Conservation (phyloP, 1,139 yeast species). For the Pichia sp. region DNA sequence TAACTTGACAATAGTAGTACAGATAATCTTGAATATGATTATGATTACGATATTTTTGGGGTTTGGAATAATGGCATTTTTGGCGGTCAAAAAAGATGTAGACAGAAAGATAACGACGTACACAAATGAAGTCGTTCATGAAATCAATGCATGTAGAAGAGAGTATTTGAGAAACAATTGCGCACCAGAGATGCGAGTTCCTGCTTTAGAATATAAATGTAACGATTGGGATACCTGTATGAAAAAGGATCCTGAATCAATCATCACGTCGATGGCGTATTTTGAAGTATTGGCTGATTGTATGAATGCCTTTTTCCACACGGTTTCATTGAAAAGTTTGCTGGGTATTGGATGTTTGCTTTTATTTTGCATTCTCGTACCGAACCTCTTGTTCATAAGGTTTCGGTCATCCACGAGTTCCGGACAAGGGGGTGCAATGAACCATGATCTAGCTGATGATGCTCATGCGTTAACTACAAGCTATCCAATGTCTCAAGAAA, state of each 20-base stretch:
- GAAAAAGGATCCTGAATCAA: slow-evolving; percentile 72
- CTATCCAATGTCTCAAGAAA: not conserved
- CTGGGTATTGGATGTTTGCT: slow-evolving; percentile 15
- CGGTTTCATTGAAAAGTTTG: slow-evolving; percentile 19
- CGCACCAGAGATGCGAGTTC: slow-evolving; percentile 45
- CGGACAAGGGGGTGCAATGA: slow-evolving; percentile 4
- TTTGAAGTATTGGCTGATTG: slow-evolving; percentile 26
- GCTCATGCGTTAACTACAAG: not conserved
- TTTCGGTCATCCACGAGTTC: slow-evolving; percentile 16
- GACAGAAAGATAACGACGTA: slow-evolving; percentile 58
- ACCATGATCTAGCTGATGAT: not conserved
- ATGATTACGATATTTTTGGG: slow-evolving; percentile 45
- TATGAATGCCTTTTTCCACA: slow-evolving; percentile 24
- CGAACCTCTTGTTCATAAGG: slow-evolving; percentile 20
- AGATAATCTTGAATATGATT: slow-evolving; percentile 54
- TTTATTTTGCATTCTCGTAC: slow-evolving; percentile 18
- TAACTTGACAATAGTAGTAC: slow-evolving; percentile 63
- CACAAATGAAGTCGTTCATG: slow-evolving; percentile 50
- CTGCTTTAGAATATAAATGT: slow-evolving; percentile 71
- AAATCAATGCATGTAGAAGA: slow-evolving; percentile 62
- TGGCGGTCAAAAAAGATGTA: slow-evolving; percentile 60
- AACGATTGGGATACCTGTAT: slow-evolving; percentile 74
- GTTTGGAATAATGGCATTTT: slow-evolving; percentile 46
- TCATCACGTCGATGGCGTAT: slow-evolving; percentile 34
- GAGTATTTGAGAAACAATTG: slow-evolving; percentile 73